Evolutionary conservation across 2,329 filamentous ascomycete genomes (phyloP).

Genomic region (Pestalotiopsis sp.): DNA sequence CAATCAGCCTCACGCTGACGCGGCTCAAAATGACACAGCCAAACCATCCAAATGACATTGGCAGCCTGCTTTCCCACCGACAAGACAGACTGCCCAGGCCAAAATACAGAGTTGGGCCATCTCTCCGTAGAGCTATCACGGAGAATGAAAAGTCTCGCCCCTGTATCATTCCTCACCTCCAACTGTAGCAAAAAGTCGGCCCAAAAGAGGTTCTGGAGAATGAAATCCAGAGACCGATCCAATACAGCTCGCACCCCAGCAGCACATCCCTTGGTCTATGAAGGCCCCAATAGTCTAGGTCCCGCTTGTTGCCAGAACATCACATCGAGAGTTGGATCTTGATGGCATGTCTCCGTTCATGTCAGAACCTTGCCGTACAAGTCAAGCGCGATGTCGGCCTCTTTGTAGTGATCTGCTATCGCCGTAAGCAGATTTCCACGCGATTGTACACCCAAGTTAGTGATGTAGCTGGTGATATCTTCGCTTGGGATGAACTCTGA

Average conservation of each 20-base stretch:
- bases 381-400: conserved; percentile 69
- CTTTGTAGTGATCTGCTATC: conserved; percentile 74
- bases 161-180: neutral
- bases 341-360: conserved; percentile 17
- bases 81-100: neutral
- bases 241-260: neutral
- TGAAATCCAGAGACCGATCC: neutral
- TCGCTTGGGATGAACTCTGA: conserved; percentile 83
- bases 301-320: neutral
- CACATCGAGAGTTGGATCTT: neutral
- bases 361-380: conserved; percentile 40
- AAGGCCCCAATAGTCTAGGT: neutral
- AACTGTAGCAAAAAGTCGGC: neutral
- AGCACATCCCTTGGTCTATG: neutral
- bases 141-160: neutral
- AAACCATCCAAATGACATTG: neutral
- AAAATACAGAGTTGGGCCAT: neutral
- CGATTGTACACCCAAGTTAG: conserved; percentile 62
- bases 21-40: neutral
- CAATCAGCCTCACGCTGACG: conserved; percentile 1
- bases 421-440: conserved; percentile 74
- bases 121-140: neutral
- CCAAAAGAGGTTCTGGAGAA: neutral
- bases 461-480: conserved; percentile 79
- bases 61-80: too few relatives aligned